Percentiles rank a stretch among this genome's conserved stretches.
Evolutionary conservation across 192 early-diverging fungal genomes (phyloP).

Genomic region (Martensiomyces pterosporus): DNA sequence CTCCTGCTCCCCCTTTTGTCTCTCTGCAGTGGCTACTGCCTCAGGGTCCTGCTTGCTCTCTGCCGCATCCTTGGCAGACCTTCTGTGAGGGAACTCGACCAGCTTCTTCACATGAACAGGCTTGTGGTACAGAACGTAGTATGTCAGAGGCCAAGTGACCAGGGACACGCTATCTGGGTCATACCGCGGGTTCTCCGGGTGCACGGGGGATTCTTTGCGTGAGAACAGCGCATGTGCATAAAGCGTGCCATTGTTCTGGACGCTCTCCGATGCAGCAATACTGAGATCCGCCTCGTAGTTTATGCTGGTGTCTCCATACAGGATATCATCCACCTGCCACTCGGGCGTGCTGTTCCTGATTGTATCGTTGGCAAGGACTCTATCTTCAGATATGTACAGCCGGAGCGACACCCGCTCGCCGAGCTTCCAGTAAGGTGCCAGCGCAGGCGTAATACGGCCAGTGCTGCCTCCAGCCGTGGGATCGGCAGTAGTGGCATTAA

Average conservation of each 20-base stretch:
- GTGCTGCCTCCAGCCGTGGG: too few relatives aligned
- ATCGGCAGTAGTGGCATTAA: too few relatives aligned
- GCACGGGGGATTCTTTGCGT: not conserved
- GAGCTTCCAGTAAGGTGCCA: not conserved
- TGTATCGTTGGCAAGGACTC: not conserved
- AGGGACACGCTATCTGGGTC: not conserved
- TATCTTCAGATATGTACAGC: not conserved
- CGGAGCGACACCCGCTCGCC: not conserved
- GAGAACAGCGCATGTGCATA: not conserved
- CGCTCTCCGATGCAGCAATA: not conserved
- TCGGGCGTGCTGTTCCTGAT: not conserved
- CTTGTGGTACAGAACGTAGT: not conserved
- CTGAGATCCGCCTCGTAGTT: not conserved
- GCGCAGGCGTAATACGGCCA: not conserved
- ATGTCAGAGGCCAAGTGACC: not conserved
- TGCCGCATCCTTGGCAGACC: not conserved
- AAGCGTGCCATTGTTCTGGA: not conserved
- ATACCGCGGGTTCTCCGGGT: not conserved
- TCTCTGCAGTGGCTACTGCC: too few relatives aligned
- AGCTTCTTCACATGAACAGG: not conserved
- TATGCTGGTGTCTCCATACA: conserved; percentile 1
- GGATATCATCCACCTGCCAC: conserved; percentile 1
- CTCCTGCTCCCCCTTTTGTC: not conserved
- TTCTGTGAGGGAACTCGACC: not conserved
- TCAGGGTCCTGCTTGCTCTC: too few relatives aligned